Evolutionary conservation across 2,329 filamentous ascomycete species (phyloP).

Genomic region (Trichoderma guizhouense): DNA sequence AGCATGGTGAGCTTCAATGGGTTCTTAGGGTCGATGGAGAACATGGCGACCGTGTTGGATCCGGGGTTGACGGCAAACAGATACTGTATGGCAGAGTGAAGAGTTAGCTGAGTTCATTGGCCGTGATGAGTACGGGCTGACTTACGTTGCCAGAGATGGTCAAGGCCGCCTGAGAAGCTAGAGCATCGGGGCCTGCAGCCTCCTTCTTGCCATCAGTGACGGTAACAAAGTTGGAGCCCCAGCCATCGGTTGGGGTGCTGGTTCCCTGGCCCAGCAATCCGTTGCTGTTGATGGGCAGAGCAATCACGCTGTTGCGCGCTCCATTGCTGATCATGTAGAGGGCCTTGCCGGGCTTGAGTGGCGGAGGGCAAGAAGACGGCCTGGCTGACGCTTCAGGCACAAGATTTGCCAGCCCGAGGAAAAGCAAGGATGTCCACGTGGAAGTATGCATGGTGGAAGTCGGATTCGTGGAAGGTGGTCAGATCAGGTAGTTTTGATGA

Average conservation of each 20-base stretch:
- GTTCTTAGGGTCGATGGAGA: slow-evolving; percentile 40
- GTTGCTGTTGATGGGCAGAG: slow-evolving; percentile 44
- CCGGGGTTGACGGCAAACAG: slow-evolving; percentile 54
- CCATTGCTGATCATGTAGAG: slow-evolving; percentile 58
- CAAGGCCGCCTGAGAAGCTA: slow-evolving; percentile 50
- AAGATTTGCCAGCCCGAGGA: background rate
- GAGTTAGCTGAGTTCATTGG: background rate
- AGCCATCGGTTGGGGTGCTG: slow-evolving; percentile 45
- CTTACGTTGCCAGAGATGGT: slow-evolving; percentile 49
- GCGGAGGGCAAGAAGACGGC: background rate
- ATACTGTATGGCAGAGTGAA: slow-evolving; percentile 32
- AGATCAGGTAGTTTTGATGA: background rate
- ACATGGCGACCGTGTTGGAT: slow-evolving; percentile 51
- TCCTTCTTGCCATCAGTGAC: slow-evolving; percentile 31
- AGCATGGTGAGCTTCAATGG: slow-evolving; percentile 44
- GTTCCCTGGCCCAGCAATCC: slow-evolving; percentile 45
- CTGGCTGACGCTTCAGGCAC: background rate
- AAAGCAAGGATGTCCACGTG: background rate
- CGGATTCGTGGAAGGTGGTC: background rate
- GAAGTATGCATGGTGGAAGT: slow-evolving; percentile 7
- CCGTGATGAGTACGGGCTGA: background rate
- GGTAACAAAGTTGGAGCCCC: slow-evolving; percentile 41
- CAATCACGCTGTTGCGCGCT: slow-evolving; percentile 45
- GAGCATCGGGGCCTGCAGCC: slow-evolving; percentile 46
- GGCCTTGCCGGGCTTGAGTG: slow-evolving; percentile 36